Evolutionary conservation across 805 yeast genomes (phyloP).

Genomic region (Candida jianshihensis): DNA sequence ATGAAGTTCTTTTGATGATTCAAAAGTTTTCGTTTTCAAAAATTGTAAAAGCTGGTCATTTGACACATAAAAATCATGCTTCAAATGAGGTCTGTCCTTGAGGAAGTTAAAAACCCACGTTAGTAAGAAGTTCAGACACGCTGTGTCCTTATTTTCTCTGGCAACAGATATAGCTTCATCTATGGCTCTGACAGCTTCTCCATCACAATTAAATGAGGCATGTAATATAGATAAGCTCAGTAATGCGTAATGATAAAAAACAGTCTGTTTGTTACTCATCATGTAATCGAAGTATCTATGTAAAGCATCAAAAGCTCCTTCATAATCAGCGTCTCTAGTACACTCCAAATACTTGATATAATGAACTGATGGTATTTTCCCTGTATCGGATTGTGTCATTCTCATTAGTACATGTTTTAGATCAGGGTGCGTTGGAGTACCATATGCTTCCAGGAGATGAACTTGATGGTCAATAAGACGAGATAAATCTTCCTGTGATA

Average conservation of each 20-base stretch:
- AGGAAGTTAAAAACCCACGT: constrained; percentile 71
- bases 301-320: constrained; percentile 43
- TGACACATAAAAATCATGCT: constrained; percentile 44
- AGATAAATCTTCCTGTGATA: constrained; percentile 46
- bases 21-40: constrained; percentile 26
- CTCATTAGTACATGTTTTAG: constrained; percentile 34
- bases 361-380: constrained; percentile 39
- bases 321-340: constrained; percentile 54
- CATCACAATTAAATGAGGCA: constrained; percentile 57
- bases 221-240: constrained; percentile 66
- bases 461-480: constrained; percentile 48
- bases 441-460: constrained; percentile 41
- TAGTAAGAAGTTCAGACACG: constrained; percentile 63
- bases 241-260: constrained; percentile 72
- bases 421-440: constrained; percentile 41
- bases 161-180: constrained; percentile 87
- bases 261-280: constrained; percentile 58
- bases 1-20: constrained; percentile 23
- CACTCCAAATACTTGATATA: constrained; percentile 57
- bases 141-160: constrained; percentile 71
- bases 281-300: constrained; percentile 68
- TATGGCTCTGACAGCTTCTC: constrained; percentile 62
- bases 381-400: constrained; percentile 41
- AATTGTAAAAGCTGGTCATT: constrained; percentile 64
- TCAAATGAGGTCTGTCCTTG: constrained; percentile 55